phyloP scores from a whole-genome alignment of 371 early-diverging fungal genomes.

The Lichtheimia ornata region DNA sequence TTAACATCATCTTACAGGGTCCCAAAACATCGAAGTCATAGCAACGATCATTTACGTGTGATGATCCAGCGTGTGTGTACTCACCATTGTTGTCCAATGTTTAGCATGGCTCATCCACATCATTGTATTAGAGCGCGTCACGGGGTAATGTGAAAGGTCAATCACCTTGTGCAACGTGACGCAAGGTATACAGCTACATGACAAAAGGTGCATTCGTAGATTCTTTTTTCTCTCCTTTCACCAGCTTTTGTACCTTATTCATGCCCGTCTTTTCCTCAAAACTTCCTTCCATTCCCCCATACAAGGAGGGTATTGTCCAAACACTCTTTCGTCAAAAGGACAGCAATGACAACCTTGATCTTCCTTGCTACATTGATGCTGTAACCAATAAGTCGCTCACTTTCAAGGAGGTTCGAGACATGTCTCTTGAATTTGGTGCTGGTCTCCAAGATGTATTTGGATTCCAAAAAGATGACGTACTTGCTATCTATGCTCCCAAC shows the following conservation, averaged over 20 bases:
- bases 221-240: constrained; percentile 1
- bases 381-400: constrained; percentile 54
- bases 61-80: too few relatives aligned
- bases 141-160: too few relatives aligned
- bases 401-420: constrained; percentile 61
- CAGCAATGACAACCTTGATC: constrained; percentile 3
- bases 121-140: too few relatives aligned
- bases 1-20: too few relatives aligned
- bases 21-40: too few relatives aligned
- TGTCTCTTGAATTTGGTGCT: constrained; percentile 3
- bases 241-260: not conserved
- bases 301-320: constrained; percentile 1
- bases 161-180: too few relatives aligned
- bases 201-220: not conserved
- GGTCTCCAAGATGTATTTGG: constrained; percentile 6
- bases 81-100: too few relatives aligned
- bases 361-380: constrained; percentile 55
- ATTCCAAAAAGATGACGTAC: constrained; percentile 13
- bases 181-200: not conserved
- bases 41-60: too few relatives aligned
- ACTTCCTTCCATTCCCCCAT: not conserved
- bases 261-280: constrained; percentile 7
- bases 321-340: not conserved
- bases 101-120: too few relatives aligned
- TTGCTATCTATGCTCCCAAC: constrained; percentile 17